Evolutionary conservation across 1,284 basidiomycete species (phyloP).

Genomic region (Anthracocystis panici-leucophaei): DNA sequence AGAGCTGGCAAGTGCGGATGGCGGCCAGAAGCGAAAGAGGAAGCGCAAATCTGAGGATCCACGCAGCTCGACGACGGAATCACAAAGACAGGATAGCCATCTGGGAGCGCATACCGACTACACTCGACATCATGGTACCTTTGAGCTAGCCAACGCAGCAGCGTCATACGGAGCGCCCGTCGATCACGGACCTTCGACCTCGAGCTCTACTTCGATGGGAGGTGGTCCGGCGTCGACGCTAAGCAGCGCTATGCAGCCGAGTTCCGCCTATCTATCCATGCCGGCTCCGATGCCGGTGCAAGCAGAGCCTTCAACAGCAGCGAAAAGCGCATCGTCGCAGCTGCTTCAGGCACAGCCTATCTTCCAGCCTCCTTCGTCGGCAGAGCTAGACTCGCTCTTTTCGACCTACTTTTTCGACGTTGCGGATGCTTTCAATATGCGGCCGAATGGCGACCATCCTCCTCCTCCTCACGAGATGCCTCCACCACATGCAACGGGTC

Average conservation of each 20-base stretch:
- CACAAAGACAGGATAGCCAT: background rate
- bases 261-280: slow-evolving; percentile 1
- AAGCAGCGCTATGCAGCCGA: slow-evolving; percentile 16
- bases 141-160: slow-evolving; percentile 7
- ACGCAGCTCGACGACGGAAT: slow-evolving; percentile 1
- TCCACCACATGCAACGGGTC: background rate
- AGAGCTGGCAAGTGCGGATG: slow-evolving; percentile 3
- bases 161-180: slow-evolving; percentile 2
- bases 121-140: background rate
- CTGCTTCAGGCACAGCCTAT: slow-evolving; percentile 43
- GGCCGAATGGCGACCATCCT: slow-evolving; percentile 4
- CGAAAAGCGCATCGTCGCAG: slow-evolving; percentile 17
- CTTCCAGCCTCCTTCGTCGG: slow-evolving; percentile 45
- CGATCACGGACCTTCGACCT: background rate
- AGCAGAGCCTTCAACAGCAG: slow-evolving; percentile 2
- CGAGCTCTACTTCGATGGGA: background rate
- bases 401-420: slow-evolving; percentile 54
- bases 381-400: slow-evolving; percentile 53
- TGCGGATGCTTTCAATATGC: slow-evolving; percentile 28
- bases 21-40: slow-evolving; percentile 18
- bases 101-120: background rate
- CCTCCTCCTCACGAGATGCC: slow-evolving; percentile 1
- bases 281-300: slow-evolving; percentile 9
- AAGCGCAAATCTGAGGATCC: slow-evolving; percentile 15
- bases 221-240: slow-evolving; percentile 7